These are phyloP conservation scores for Trichoderma gracile DNA, from an alignment of 2,329 filamentous ascomycete genomes.

Conservation along the genomic window DNA sequence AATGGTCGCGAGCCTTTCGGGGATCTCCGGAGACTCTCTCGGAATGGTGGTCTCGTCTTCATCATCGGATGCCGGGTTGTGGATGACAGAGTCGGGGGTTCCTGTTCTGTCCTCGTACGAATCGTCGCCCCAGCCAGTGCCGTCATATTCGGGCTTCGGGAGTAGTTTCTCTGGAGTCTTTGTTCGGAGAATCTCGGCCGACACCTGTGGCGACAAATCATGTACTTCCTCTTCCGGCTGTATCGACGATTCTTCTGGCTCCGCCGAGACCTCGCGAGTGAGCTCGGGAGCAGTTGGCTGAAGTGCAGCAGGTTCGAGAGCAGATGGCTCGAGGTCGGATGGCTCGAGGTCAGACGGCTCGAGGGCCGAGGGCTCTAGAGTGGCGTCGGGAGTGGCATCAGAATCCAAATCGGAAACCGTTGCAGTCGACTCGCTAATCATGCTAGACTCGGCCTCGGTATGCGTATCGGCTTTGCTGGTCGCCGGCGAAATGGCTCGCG, in stretches of 20 bases:
- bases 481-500: constrained; percentile 44
- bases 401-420: constrained; percentile 5
- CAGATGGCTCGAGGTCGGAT: neutral
- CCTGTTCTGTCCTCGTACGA: constrained; percentile 62
- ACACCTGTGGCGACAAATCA: constrained; percentile 18
- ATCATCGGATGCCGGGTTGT: constrained; percentile 62
- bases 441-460: neutral
- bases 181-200: constrained; percentile 36
- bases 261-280: neutral
- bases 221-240: neutral
- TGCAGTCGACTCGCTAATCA: constrained; percentile 1
- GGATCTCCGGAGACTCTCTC: constrained; percentile 64
- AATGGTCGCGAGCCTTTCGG: constrained; percentile 83
- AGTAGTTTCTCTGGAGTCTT: constrained; percentile 51
- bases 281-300: neutral
- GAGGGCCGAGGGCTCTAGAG: neutral
- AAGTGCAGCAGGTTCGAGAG: neutral
- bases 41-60: constrained; percentile 42
- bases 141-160: constrained; percentile 64
- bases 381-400: neutral
- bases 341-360: neutral
- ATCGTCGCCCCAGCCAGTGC: constrained; percentile 61
- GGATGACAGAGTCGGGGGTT: constrained; percentile 88
- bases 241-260: neutral
- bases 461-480: neutral